Evolutionary conservation across 192 early-diverging fungal genomes (phyloP).

Genomic region (Jimgerdemannia lactiflua): DNA sequence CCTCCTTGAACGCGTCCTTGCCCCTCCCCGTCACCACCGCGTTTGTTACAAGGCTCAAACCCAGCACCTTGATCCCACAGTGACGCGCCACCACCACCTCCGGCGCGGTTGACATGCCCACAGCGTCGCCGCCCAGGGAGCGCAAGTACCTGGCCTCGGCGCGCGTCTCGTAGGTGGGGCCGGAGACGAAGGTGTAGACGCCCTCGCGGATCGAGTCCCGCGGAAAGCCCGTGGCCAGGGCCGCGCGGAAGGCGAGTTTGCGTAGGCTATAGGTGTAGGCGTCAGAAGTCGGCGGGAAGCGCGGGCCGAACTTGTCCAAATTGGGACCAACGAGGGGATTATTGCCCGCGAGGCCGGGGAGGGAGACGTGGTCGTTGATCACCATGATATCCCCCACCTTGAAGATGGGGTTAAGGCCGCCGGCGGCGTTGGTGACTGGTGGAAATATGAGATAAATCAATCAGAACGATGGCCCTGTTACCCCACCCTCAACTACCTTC

Average conservation of each 20-base stretch:
- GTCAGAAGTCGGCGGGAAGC: conserved; percentile 83
- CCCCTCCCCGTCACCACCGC: conserved; percentile 44
- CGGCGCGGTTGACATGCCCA: conserved; percentile 89
- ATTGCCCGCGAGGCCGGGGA: conserved; percentile 70
- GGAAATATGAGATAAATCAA: background rate
- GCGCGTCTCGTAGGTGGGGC: conserved; percentile 89
- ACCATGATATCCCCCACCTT: conserved; percentile 87
- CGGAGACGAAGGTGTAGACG: conserved; percentile 79
- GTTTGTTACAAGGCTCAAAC: conserved; percentile 80
- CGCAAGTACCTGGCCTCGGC: conserved; percentile 78
- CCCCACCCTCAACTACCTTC: too few species aligned
- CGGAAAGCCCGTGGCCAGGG: conserved; percentile 39
- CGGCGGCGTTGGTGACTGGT: conserved; percentile 83
- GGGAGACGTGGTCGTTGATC: conserved; percentile 74
- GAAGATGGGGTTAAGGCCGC: conserved; percentile 69
- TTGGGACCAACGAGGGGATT: conserved; percentile 89
- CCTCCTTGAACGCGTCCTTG: conserved; percentile 36
- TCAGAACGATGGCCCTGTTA: background rate
- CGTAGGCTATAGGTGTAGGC: conserved; percentile 83
- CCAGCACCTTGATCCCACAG: conserved; percentile 76
- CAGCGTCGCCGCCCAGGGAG: conserved; percentile 69
- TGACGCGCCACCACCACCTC: conserved; percentile 89
- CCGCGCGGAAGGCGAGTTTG: conserved; percentile 63
- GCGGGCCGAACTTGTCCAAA: conserved; percentile 74
- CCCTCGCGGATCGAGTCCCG: conserved; percentile 68